A percentile compares a stretch with the other conserved stretches of the same genome.
These are phyloP conservation scores for Rhizophlyctis rosea DNA, from an alignment of 192 early-diverging fungal genomes.

Conservation along the genomic window DNA sequence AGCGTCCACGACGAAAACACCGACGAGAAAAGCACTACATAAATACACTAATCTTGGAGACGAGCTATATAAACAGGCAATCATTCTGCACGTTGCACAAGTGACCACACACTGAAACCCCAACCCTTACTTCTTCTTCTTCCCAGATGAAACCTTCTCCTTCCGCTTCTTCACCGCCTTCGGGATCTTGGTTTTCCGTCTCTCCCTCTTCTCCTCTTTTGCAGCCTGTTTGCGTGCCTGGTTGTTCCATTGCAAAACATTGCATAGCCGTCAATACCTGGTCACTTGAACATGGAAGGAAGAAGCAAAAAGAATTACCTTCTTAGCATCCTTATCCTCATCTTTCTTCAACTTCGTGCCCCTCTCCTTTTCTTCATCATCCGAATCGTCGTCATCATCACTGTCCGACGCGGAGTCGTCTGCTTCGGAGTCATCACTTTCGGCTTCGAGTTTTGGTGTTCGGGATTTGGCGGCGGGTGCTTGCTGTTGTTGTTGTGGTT, in stretches of 20 bases:
- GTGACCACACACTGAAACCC: too few species aligned
- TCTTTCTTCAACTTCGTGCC: constrained; percentile 64
- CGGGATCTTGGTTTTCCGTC: constrained; percentile 90
- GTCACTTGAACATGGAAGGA: neutral
- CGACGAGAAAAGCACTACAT: too few species aligned
- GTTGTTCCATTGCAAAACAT: constrained; percentile 16
- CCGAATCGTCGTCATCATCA: constrained; percentile 41
- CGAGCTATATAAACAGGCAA: too few species aligned
- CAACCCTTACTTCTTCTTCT: constrained; percentile 58
- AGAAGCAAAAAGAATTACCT: constrained; percentile 34
- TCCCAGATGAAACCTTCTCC: constrained; percentile 66
- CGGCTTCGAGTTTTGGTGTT: constrained; percentile 14
- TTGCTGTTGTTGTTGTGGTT: too few species aligned
- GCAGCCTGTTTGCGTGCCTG: constrained; percentile 75
- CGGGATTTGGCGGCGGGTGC: too few species aligned
- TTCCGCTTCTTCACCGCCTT: constrained; percentile 96
- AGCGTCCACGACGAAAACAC: too few species aligned
- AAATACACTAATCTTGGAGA: too few species aligned
- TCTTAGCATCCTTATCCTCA: constrained; percentile 88
- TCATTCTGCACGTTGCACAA: too few species aligned
- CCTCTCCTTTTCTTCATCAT: constrained; percentile 33
- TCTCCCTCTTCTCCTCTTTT: constrained; percentile 89
- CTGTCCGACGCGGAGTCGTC: constrained; percentile 39
- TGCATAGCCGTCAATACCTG: neutral
- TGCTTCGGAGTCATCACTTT: constrained; percentile 33